Base-by-base conservation (phyloP, 2,329 filamentous ascomycete genomes). In the Fusarium sp. region DNA sequence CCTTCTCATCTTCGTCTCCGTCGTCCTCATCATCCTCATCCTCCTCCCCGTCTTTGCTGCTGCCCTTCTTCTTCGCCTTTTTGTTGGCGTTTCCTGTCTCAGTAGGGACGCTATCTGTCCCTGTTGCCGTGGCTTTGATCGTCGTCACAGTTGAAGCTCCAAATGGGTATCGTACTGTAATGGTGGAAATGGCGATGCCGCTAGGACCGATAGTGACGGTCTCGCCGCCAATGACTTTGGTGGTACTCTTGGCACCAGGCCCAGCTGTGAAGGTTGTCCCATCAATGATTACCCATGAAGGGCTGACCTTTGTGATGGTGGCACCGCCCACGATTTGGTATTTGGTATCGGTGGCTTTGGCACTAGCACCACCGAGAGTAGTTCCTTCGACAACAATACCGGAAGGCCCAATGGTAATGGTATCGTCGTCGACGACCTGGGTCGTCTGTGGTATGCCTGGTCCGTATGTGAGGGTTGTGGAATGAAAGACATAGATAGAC, bases 221-320 rank as follows among this genome's bases (percentile, higher is more conserved):
- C 73, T 87, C 80, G 1, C 83, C 83, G 6, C 80, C 83, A 4
- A 86, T 77, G 0, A 83, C 78, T 1, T 82, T 83, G 0, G 82
- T 87, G 1, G 77, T 82, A 10, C 74, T 74, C n/a, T 74, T 75
- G 2, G 79, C 78, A 10, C 79, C 80, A 0, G 83, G 79, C 0
- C 85, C 85, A 53, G 89, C 76, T 1, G 82, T 85, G 69, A 86
- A 87, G 0, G 83, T 86, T 3, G 77, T 77, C 33, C 83, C 83
- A 34, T 80, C 78, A 53, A 90, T 78, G 27, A 89, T 80, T 1
- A 85, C 81, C 11, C 82, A 77, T 3, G 81, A 83, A 1, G 82
- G 76, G n/a, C 81, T 82, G 8, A 86, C 70, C 69, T 83, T 80
- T 14, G 83, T 85, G 57, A 87, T 78, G 3, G 85, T 86, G 14